phyloP scores from a whole-genome alignment of 345 rosid genomes.

The Gynandropsis gynandra region DNA sequence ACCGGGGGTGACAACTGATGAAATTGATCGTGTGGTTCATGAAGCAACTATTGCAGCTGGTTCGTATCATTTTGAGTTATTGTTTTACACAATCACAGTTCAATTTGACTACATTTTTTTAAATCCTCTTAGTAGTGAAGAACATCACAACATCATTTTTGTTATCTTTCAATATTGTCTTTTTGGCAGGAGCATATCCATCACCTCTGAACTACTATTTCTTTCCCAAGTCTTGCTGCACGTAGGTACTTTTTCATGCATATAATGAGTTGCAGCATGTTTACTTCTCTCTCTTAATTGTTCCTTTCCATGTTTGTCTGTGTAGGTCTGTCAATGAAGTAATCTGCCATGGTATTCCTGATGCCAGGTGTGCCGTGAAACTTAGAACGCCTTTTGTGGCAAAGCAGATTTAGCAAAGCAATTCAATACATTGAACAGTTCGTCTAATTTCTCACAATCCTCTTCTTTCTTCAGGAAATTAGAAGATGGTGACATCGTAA shows the following conservation, averaged over 20 bases:
- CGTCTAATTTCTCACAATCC: conserved; percentile 5
- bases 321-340: conserved; percentile 96
- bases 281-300: conserved; percentile 13
- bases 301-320: conserved; percentile 12
- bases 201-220: conserved; percentile 94
- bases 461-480: conserved; percentile 50
- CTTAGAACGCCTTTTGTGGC: background rate
- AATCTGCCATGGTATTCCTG: conserved; percentile 98
- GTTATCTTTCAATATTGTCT: background rate
- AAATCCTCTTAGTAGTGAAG: background rate
- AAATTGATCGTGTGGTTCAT: conserved; percentile 86
- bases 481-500: conserved; percentile 93
- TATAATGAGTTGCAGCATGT: conserved; percentile 13
- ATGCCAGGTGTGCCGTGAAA: conserved; percentile 62
- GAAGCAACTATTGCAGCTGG: conserved; percentile 87
- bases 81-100: background rate
- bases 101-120: background rate
- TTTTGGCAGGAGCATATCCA: conserved; percentile 82
- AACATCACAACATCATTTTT: background rate
- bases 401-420: background rate
- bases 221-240: conserved; percentile 99
- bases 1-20: conserved; percentile 94
- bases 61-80: conserved; percentile 21
- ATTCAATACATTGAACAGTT: background rate
- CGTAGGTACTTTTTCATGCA: conserved; percentile 62